phyloP scores from a whole-genome alignment of 2,329 filamentous ascomycete genomes.

The Ceratocystis ficicola region DNA sequence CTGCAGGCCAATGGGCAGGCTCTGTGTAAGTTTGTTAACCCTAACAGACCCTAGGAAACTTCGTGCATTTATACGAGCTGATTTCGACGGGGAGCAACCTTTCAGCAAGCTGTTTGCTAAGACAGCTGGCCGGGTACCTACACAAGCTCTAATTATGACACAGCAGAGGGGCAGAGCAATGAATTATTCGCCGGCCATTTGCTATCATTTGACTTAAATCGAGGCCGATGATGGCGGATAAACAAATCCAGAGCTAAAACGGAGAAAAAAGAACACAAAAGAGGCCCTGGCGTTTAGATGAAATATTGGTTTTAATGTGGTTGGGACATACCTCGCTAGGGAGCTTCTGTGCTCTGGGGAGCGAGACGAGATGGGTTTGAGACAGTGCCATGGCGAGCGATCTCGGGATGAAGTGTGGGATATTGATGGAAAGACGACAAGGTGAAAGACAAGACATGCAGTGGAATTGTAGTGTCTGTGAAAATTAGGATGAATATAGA shows the following conservation, averaged over 20 bases:
- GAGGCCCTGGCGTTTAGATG: background rate
- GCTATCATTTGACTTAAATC: background rate
- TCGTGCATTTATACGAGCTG: background rate
- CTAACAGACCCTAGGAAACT: background rate
- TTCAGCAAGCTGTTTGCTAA: background rate
- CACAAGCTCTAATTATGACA: background rate
- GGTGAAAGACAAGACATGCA: constrained; percentile 1
- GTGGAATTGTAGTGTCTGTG: background rate
- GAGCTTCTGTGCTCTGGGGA: background rate
- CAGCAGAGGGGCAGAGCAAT: background rate
- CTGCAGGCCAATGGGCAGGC: background rate
- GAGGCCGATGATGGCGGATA: background rate
- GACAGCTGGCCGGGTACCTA: background rate
- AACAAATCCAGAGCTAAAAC: background rate
- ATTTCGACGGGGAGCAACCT: background rate
- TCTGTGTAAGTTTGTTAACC: constrained; percentile 9
- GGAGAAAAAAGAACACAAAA: background rate
- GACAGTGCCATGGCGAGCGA: background rate
- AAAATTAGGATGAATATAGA: background rate
- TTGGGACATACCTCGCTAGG: constrained; percentile 4
- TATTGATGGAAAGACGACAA: background rate
- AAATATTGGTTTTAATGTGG: background rate
- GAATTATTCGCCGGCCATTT: background rate
- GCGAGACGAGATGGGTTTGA: background rate
- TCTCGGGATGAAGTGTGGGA: background rate